A percentile compares a stretch with the other conserved stretches of the same genome.
Conservation (phyloP, 805 yeast species). For the Myxozyma udenii region DNA sequence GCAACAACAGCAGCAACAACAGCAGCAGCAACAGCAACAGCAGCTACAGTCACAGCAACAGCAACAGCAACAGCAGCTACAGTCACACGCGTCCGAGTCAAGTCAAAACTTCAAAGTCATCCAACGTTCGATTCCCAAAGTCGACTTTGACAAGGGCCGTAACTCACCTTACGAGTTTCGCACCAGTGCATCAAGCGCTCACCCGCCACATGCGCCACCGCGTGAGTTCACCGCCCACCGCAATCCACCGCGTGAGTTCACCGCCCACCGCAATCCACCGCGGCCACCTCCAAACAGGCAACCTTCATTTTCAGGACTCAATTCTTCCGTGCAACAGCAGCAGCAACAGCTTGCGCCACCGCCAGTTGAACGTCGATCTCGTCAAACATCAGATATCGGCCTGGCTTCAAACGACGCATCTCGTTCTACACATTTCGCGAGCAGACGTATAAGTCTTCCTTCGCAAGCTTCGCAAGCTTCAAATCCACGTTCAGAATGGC, state of each 20-base stretch:
- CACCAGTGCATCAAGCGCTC: too few relatives aligned
- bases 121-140: conserved; percentile 14
- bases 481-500: too few relatives aligned
- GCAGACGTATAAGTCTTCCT: too few relatives aligned
- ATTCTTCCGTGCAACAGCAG: neutral
- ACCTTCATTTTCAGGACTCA: neutral
- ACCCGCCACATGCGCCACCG: too few relatives aligned
- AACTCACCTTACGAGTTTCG: conserved; percentile 21
- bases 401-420: too few relatives aligned
- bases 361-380: too few relatives aligned
- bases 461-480: too few relatives aligned
- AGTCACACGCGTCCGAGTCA: neutral
- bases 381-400: too few relatives aligned
- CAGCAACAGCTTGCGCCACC: neutral
- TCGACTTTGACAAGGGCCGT: conserved; percentile 24
- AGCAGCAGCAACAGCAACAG: neutral
- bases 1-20: neutral
- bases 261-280: conserved; percentile 23
- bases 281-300: conserved; percentile 22
- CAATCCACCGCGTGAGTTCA: conserved; percentile 4
- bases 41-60: conserved; percentile 8
- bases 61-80: conserved; percentile 3
- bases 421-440: too few relatives aligned
- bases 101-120: conserved; percentile 17
- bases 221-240: conserved; percentile 16